Percentiles rank a stretch among this genome's conserved stretches.
Conservation (phyloP, 225 moss, liverwort and hornwort genomes). For the Bryoerythrophyllum caledonicum region DNA sequence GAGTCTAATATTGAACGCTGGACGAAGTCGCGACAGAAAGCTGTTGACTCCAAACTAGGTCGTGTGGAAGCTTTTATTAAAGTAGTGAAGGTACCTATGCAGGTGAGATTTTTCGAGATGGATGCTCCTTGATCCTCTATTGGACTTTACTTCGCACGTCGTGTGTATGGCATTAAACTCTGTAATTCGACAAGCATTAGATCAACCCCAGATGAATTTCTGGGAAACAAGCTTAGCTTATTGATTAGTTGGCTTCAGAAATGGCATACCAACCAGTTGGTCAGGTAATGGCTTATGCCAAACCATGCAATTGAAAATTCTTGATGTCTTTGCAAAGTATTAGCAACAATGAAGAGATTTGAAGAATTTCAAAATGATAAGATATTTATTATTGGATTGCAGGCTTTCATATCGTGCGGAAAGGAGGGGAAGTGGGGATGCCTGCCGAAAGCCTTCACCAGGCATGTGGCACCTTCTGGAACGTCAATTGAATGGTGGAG, state of each 20-base stretch:
- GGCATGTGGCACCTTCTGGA: slow-evolving; percentile 74
- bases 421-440: slow-evolving; percentile 60
- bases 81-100: slow-evolving; percentile 69
- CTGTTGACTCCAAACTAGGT: slow-evolving; percentile 87
- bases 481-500: slow-evolving; percentile 54
- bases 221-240: no score
- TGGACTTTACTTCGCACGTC: no score
- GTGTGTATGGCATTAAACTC: no score
- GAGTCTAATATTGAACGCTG: slow-evolving; percentile 93
- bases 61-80: slow-evolving; percentile 74
- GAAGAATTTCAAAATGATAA: no score
- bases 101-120: slow-evolving; percentile 49
- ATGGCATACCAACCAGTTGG: no score
- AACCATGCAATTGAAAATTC: no score
- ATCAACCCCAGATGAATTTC: no score
- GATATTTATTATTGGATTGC: no score
- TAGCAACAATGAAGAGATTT: neutral
- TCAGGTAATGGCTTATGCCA: no score
- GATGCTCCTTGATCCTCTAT: no score
- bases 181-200: no score
- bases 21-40: slow-evolving; percentile 78
- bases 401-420: slow-evolving; percentile 64
- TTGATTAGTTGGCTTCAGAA: no score
- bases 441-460: slow-evolving; percentile 67
- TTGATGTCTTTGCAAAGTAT: slow-evolving; percentile 4